Evolutionary conservation across 495 filamentous ascomycete species (phyloP), one percentile per base, ranked within the genome.

Genomic region (Barbatosphaeria neglecta): DNA sequence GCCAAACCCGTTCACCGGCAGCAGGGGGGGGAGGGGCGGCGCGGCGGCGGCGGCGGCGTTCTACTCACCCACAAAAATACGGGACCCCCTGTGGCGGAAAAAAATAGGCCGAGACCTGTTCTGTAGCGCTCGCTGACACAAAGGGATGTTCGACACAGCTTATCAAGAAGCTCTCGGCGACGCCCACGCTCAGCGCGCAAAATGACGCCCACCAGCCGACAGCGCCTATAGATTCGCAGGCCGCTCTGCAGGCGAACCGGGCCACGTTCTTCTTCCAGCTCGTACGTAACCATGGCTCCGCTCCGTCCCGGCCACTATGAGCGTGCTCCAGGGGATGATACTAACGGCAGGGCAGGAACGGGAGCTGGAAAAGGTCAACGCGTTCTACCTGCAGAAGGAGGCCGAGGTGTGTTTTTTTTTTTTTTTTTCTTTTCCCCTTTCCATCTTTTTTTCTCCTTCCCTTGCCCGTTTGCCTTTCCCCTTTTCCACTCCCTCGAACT

Each of bases 231-330:
- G 87, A 95, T 63, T 77, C 89, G n/a, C 90, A 93, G 66, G 79
- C 81, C 23, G 78, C 88, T n/a, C 73, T 97, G 37, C 93, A 95
- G 64, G 92, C 92, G 37, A 98, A 98, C 65, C 95, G 87, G 68
- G 92, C 89, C 31, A 93, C 90, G 15, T 98, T 98, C 70, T 98
- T 98, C 75, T 97, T 98, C 64, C 85, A 89, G 59, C 69, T 98
- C 67, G 90, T 95, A 74, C 50, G 80, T n/a, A n/a, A n/a, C n/a
- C n/a, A 51, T 49, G 31, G 24, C 43, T 41, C 15, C 23, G 38
- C 19, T 7, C 37, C 23, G 33, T 10, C 11, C 37, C 13, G n/a
- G n/a, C n/a, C 41, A 41, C n/a, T 37, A 57, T 44, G 23, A 40
- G 44, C 18, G 37, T 49, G 22, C 50, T 16, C 18, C 15, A 15